phyloP scores from a whole-genome alignment of 2,329 filamentous ascomycete genomes.

The Passalora sequoiae region DNA sequence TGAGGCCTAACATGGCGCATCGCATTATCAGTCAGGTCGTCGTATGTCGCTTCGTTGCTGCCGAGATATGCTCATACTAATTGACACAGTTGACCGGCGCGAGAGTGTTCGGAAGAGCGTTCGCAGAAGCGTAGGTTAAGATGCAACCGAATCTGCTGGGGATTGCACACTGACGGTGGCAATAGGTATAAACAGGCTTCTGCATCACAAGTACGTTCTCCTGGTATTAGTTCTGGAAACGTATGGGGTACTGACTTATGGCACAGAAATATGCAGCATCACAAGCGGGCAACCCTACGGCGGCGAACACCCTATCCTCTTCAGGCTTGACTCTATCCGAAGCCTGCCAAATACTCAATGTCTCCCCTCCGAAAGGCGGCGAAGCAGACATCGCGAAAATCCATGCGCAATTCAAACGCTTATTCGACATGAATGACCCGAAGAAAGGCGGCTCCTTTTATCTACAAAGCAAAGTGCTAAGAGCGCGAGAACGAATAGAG shows the following conservation, averaged over 20 bases:
- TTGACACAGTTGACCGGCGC: conserved; percentile 61
- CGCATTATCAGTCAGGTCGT: conserved; percentile 91
- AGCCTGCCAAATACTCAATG: conserved; percentile 94
- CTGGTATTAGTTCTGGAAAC: no score
- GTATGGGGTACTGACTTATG: conserved; percentile 60
- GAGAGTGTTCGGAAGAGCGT: conserved; percentile 87
- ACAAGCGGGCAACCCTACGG: conserved; percentile 21
- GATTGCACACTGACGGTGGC: conserved; percentile 5
- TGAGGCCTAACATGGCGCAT: conserved; percentile 58
- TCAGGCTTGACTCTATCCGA: conserved; percentile 87
- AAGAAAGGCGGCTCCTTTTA: conserved; percentile 97
- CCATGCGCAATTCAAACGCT: conserved; percentile 81
- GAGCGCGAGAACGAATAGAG: conserved; percentile 88
- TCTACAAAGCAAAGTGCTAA: conserved; percentile 90
- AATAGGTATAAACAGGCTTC: conserved; percentile 77
- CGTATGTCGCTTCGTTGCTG: conserved; percentile 19
- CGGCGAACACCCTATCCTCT: conserved; percentile 53
- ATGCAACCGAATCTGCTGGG: neutral
- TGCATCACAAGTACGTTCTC: conserved; percentile 53
- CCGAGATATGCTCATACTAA: conserved; percentile 2
- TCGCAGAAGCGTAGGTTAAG: conserved; percentile 65
- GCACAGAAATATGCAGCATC: conserved; percentile 33
- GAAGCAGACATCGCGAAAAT: conserved; percentile 74
- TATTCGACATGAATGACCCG: conserved; percentile 93
- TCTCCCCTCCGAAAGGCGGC: conserved; percentile 77